A percentile compares a stretch with the other conserved stretches of the same genome.
Evolutionary conservation across 768 basidiomycete species (phyloP).

Genomic region (Trametes maxima): DNA sequence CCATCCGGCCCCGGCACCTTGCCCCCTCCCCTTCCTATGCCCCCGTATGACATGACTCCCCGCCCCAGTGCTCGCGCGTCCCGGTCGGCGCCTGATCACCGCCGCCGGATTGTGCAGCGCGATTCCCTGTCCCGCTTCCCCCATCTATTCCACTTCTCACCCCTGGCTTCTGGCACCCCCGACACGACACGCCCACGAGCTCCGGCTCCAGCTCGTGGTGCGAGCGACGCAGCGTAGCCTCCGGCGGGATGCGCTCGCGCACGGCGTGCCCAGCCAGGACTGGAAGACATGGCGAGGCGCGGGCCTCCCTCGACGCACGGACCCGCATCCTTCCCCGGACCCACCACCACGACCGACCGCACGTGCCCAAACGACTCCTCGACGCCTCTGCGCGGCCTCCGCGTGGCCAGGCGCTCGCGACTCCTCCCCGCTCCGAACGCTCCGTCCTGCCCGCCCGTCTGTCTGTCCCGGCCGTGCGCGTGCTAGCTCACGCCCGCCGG

Average conservation of each 20-base stretch:
- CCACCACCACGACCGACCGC: constrained; percentile 10
- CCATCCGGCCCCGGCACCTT: constrained; percentile 21
- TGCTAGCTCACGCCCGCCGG: constrained; percentile 31
- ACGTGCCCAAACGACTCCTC: constrained; percentile 10
- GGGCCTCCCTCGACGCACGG: constrained; percentile 19
- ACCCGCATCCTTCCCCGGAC: constrained; percentile 10
- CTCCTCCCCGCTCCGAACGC: constrained; percentile 19
- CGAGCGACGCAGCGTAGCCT: constrained; percentile 18
- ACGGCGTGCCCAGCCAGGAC: constrained; percentile 29
- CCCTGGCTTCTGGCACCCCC: constrained; percentile 21
- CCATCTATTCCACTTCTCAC: constrained; percentile 15
- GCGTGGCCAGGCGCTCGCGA: constrained; percentile 17
- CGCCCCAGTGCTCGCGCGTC: constrained; percentile 2
- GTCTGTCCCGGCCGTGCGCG: constrained; percentile 20
- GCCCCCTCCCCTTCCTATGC: constrained; percentile 8
- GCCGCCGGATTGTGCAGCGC: constrained; percentile 26
- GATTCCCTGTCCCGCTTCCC: constrained; percentile 25
- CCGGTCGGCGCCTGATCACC: constrained; percentile 48
- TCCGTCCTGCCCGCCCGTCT: constrained; percentile 20
- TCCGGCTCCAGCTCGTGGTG: constrained; percentile 26
- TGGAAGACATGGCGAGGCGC: constrained; percentile 31
- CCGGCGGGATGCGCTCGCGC: constrained; percentile 21
- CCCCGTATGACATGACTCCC: constrained; percentile 17
- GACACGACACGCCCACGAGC: constrained; percentile 31
- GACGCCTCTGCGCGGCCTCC: constrained; percentile 19